These are phyloP conservation scores for Acanthamoeba lenticulata DNA, from an alignment of 208 protist genomes.

Conservation along the genomic window DNA sequence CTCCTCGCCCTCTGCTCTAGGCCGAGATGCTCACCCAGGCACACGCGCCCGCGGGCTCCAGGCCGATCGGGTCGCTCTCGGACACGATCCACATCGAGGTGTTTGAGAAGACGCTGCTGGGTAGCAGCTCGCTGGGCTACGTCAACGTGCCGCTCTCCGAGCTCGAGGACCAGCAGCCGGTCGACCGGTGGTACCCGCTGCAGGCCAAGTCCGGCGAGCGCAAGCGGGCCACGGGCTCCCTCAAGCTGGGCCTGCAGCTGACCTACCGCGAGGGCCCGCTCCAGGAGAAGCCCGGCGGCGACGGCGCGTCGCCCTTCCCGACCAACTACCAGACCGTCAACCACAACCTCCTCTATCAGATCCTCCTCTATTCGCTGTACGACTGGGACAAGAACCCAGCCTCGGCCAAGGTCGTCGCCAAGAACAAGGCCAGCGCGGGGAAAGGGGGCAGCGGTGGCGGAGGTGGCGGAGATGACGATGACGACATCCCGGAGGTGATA, in stretches of 20 bases:
- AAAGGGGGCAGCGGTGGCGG: background rate
- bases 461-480: background rate
- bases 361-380: slow-evolving; percentile 7
- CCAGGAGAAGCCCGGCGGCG: background rate
- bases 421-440: background rate
- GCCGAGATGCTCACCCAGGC: background rate
- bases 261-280: slow-evolving; percentile 19
- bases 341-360: slow-evolving; percentile 24
- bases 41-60: background rate
- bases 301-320: background rate
- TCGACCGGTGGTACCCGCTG: slow-evolving; percentile 16
- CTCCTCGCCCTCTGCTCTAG: background rate
- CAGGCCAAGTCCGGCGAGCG: background rate
- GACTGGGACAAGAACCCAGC: slow-evolving; percentile 46
- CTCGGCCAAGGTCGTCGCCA: background rate
- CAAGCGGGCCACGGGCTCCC: slow-evolving; percentile 26
- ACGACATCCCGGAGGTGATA: background rate
- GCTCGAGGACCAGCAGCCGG: background rate
- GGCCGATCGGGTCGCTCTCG: background rate
- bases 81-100: slow-evolving; percentile 18
- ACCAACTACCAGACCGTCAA: slow-evolving; percentile 23
- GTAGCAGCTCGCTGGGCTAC: slow-evolving; percentile 4
- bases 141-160: slow-evolving; percentile 44
- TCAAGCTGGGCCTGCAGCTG: slow-evolving; percentile 12
- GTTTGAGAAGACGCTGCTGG: slow-evolving; percentile 42